These are phyloP conservation scores for Diaporthe vaccinii DNA, from an alignment of 2,329 filamentous ascomycete species.

Conservation along the genomic window DNA sequence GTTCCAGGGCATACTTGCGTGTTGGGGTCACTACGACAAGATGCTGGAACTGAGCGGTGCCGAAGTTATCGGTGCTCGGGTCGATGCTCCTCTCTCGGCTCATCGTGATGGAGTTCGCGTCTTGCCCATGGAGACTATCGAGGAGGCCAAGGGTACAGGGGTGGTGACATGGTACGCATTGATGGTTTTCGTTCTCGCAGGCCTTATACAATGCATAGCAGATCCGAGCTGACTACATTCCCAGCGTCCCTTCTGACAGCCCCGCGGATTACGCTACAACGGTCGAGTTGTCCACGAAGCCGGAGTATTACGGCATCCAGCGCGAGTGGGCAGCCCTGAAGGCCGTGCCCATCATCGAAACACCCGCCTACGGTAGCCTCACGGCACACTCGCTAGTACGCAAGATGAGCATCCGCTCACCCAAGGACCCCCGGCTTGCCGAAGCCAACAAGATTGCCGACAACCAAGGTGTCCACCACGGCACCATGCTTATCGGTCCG, in stretches of 20 bases:
- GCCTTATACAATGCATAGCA: slow-evolving; percentile 2
- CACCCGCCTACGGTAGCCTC: slow-evolving; percentile 5
- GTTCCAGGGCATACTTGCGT: slow-evolving; percentile 5
- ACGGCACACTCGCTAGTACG: slow-evolving; percentile 7
- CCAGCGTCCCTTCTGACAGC: slow-evolving; percentile 2
- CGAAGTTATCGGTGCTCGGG: slow-evolving; percentile 5
- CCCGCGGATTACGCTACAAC: background rate
- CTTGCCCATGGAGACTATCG: slow-evolving; percentile 9
- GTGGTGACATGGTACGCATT: background rate
- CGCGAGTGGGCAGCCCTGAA: slow-evolving; percentile 8
- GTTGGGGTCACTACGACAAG: slow-evolving; percentile 7
- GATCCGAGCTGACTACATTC: slow-evolving; percentile 10
- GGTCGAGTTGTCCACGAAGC: slow-evolving; percentile 4
- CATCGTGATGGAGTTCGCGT: slow-evolving; percentile 7
- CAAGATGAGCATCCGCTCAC: slow-evolving; percentile 5
- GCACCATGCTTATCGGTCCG: background rate
- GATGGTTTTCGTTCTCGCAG: slow-evolving; percentile 4
- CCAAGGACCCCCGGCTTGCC: slow-evolving; percentile 7
- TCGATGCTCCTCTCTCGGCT: slow-evolving; percentile 7
- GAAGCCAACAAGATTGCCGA: slow-evolving; percentile 10
- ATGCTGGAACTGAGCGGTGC: slow-evolving; percentile 9
- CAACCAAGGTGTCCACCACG: slow-evolving; percentile 7
- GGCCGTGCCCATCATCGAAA: slow-evolving; percentile 7
- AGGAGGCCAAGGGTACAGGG: slow-evolving; percentile 8
- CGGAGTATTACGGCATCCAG: slow-evolving; percentile 3